Evolutionary conservation across 768 basidiomycete species (phyloP).

Genomic region (Mycena belliarum): DNA sequence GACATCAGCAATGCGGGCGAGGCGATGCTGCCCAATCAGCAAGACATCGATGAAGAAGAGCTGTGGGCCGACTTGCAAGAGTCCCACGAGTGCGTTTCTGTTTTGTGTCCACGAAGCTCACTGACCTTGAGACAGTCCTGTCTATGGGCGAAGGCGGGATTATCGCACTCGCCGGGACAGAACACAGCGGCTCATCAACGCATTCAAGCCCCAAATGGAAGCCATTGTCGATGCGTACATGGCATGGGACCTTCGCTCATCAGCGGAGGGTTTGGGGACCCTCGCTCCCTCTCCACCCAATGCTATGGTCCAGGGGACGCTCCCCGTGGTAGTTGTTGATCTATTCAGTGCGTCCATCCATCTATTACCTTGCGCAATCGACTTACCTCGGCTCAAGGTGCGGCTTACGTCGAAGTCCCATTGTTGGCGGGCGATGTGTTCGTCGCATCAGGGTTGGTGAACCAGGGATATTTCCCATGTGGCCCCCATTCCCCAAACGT

Average conservation of each 20-base stretch:
- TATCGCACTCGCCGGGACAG: background rate
- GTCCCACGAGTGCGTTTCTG: background rate
- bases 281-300: background rate
- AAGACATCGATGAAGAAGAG: background rate
- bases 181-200: background rate
- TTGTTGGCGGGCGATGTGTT: too few relatives aligned
- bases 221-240: background rate
- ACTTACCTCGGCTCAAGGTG: too few relatives aligned
- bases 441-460: too few relatives aligned
- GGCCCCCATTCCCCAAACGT: too few relatives aligned
- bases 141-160: background rate
- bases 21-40: background rate
- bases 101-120: too few relatives aligned
- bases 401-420: too few relatives aligned
- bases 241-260: background rate
- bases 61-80: background rate
- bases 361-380: too few relatives aligned
- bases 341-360: slow-evolving; percentile 8
- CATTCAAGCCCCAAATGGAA: background rate
- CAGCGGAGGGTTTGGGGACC: background rate
- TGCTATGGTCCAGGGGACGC: background rate
- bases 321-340: background rate
- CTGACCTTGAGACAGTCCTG: background rate
- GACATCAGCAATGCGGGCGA: slow-evolving; percentile 9
- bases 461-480: too few relatives aligned